Percentiles rank a stretch among this genome's conserved stretches.
Evolutionary conservation across 2,329 filamentous ascomycete species (phyloP).

Genomic region (Hypoxylon rubiginosum): DNA sequence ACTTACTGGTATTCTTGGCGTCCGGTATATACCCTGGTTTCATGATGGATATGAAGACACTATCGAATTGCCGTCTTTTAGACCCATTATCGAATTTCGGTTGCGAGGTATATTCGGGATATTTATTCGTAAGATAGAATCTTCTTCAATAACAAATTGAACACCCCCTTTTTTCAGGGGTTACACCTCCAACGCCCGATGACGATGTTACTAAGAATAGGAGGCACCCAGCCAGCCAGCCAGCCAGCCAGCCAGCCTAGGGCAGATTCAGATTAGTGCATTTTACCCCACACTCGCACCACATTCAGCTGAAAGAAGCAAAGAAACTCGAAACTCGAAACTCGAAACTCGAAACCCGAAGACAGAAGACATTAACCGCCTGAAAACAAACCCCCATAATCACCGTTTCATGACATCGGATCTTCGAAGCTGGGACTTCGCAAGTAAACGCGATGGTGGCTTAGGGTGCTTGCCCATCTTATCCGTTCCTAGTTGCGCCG

Average conservation of each 20-base stretch:
- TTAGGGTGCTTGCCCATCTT: not conserved
- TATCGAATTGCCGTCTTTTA: too few relatives aligned
- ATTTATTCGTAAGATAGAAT: too few relatives aligned
- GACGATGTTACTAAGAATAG: not conserved
- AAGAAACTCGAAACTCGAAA: not conserved
- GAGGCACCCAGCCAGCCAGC: too few relatives aligned
- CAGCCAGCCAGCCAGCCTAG: not conserved
- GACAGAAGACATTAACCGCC: not conserved
- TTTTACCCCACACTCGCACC: constrained; percentile 25
- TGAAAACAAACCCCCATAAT: not conserved
- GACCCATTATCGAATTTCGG: too few relatives aligned
- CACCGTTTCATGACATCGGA: too few relatives aligned
- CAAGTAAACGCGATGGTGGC: constrained; percentile 11
- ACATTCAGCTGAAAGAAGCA: not conserved
- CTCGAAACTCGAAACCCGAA: not conserved
- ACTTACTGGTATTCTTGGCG: too few relatives aligned
- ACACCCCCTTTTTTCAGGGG: too few relatives aligned
- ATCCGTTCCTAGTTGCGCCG: not conserved
- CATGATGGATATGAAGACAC: too few relatives aligned
- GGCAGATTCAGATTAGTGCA: constrained; percentile 23
- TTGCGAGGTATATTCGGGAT: too few relatives aligned
- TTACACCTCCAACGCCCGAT: too few relatives aligned
- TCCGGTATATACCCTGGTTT: not conserved
- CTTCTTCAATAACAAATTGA: too few relatives aligned
- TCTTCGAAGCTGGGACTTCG: constrained; percentile 8